Evolutionary conservation across 352 stramenopile genomes (phyloP), one percentile per base, ranked within the genome.

Genomic region (Phytophthora pistaciae): DNA sequence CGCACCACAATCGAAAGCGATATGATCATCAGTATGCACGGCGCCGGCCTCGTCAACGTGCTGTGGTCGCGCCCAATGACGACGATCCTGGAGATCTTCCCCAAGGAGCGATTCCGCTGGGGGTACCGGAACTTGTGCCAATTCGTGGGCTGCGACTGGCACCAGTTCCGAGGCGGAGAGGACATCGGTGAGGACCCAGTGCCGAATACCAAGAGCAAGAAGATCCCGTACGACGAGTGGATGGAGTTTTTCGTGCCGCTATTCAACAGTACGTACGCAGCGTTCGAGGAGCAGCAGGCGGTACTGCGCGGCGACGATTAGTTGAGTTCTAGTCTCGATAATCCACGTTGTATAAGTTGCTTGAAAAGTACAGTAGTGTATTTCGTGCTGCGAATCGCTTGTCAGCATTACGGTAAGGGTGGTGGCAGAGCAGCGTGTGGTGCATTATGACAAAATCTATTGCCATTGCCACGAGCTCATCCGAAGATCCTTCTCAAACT

Each of bases 11-110:
- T 88, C 6, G 70, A 86, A 16, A 94, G 87, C 53, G 87, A 93
- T 60, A 78, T 96, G 36, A 84, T 96, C 21, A 87, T 96, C 52
- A 80, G 87, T 8, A 96, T 94, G 88, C 88, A 96, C 60, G 88
- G 88, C 49, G 88, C 88, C 20, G 88, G 88, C 20, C 81, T 96
- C 56, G 85, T 93, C 3, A 96, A 96, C 53, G 79, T 94, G 0
- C 20, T 91, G 0, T 95, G 87, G 83, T 65, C 84, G 13, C 76
- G 78, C 5, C 84, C 84, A 0, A 60, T 68, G 63, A 91, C 83
- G 21, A 72, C 75, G 6, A 70, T 95, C 10, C 21, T 95, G 21
- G 88, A 95, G 68, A 94, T 95, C 62, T 95, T 95, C 56, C 88
- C 86, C 0, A 78, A 78, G 31, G 6, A 72, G 10, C 72, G 77